Evolutionary conservation across 1,284 basidiomycete species (phyloP).

Genomic region (Rhodotorula sp.): DNA sequence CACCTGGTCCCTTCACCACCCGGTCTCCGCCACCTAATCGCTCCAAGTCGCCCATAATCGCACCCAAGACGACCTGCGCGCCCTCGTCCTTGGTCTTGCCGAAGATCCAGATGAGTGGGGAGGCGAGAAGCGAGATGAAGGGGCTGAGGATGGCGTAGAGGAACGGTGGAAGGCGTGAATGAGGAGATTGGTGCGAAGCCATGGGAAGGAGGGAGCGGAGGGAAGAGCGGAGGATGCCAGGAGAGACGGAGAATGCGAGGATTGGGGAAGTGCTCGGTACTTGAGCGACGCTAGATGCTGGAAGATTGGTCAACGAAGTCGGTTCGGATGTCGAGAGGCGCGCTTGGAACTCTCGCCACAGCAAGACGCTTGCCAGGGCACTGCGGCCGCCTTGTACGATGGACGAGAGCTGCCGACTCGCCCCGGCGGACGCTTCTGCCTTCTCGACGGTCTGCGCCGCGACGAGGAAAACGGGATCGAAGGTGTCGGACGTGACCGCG

Average conservation of each 20-base stretch:
- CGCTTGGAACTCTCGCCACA: conserved; percentile 28
- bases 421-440: background rate
- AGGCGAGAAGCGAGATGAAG: conserved; percentile 10
- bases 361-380: conserved; percentile 18
- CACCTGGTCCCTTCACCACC: background rate
- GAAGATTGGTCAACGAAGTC: background rate
- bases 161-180: background rate
- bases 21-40: no score
- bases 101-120: conserved; percentile 33
- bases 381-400: conserved; percentile 10
- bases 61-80: conserved; percentile 21
- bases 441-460: background rate
- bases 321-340: conserved; percentile 12
- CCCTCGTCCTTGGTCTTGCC: conserved; percentile 26
- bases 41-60: conserved; percentile 16
- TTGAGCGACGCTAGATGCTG: background rate
- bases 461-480: conserved; percentile 7
- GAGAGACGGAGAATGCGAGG: conserved; percentile 27
- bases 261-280: conserved; percentile 8
- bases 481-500: conserved; percentile 1
- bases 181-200: background rate
- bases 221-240: conserved; percentile 27
- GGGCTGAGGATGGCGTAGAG: conserved; percentile 12
- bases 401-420: conserved; percentile 14
- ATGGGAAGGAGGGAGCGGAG: conserved; percentile 10